Evolutionary conservation across 805 yeast species (phyloP).

Genomic region (Zygoascus bituminiphila): DNA sequence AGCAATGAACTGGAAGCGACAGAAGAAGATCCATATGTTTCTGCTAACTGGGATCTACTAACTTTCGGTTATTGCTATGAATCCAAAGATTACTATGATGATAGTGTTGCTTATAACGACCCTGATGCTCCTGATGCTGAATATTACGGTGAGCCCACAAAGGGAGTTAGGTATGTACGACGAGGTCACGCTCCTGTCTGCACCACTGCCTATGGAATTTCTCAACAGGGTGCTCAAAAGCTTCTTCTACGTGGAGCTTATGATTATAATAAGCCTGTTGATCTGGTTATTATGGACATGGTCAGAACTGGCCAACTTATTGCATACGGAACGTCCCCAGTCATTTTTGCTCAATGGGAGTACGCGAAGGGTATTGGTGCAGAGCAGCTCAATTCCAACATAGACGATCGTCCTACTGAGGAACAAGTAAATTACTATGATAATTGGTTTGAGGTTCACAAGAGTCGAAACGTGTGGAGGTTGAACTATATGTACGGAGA

Average conservation of each 20-base stretch:
- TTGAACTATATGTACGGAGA: conserved; percentile 1
- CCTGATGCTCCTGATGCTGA: conserved; percentile 2
- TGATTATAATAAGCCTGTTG: conserved; percentile 11
- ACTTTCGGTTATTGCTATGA: conserved; percentile 9
- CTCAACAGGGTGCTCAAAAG: conserved; percentile 10
- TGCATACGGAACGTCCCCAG: conserved; percentile 8
- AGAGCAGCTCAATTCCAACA: conserved; percentile 7
- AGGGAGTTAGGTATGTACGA: conserved; percentile 6
- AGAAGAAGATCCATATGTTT: conserved; percentile 9
- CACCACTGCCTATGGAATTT: conserved; percentile 12
- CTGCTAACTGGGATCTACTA: conserved; percentile 10
- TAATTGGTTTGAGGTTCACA: conserved; percentile 8
- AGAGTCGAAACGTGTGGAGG: conserved; percentile 11
- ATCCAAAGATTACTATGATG: not conserved
- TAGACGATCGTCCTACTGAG: not conserved
- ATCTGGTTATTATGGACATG: conserved; percentile 7
- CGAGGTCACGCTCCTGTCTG: conserved; percentile 5
- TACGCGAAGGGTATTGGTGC: conserved; percentile 10
- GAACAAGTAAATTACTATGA: not conserved
- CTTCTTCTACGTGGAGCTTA: conserved; percentile 9
- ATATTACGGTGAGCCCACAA: conserved; percentile 5
- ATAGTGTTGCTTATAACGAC: conserved; percentile 2
- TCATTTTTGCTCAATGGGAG: conserved; percentile 10
- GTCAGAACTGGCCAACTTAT: not conserved
- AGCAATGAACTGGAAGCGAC: not conserved